phyloP scores from a whole-genome alignment of 495 filamentous ascomycete species.

The Daldinia concentrica region DNA sequence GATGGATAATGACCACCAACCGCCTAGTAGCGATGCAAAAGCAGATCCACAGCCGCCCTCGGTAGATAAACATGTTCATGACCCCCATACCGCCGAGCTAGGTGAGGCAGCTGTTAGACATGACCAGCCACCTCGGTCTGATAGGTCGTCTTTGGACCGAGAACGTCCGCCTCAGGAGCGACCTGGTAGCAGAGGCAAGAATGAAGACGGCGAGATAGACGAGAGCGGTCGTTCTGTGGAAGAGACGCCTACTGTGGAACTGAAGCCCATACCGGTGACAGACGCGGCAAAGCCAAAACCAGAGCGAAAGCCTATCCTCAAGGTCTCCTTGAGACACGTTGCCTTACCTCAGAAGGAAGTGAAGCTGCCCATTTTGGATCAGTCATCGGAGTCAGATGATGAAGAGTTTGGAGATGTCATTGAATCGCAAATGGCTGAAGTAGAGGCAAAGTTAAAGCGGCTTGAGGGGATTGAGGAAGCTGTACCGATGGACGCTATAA shows the following conservation, averaged over 20 bases:
- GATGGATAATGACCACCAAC: slow-evolving; percentile 51
- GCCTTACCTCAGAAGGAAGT: slow-evolving; percentile 46
- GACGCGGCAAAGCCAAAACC: slow-evolving; percentile 21
- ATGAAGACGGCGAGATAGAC: slow-evolving; percentile 17
- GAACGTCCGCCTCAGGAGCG: slow-evolving; percentile 43
- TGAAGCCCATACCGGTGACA: background rate
- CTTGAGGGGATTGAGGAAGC: slow-evolving; percentile 45
- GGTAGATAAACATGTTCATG: slow-evolving; percentile 47
- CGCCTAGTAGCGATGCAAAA: slow-evolving; percentile 58
- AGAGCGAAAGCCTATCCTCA: slow-evolving; percentile 31
- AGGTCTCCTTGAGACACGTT: slow-evolving; percentile 29
- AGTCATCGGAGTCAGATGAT: slow-evolving; percentile 60
- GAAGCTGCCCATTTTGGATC: slow-evolving; percentile 41
- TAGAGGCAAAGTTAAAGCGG: slow-evolving; percentile 53
- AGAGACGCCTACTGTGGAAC: slow-evolving; percentile 5
- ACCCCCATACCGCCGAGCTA: slow-evolving; percentile 46
- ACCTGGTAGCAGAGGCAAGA: slow-evolving; percentile 7
- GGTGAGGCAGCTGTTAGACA: slow-evolving; percentile 47
- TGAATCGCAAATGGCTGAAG: slow-evolving; percentile 54
- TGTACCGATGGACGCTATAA: slow-evolving; percentile 40
- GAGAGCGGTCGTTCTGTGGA: slow-evolving; percentile 2
- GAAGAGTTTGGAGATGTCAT: slow-evolving; percentile 64
- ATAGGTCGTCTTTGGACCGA: slow-evolving; percentile 50
- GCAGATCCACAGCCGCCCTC: slow-evolving; percentile 44
- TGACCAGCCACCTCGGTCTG: slow-evolving; percentile 53